Evolutionary conservation across 2,329 filamentous ascomycete species (phyloP).

Genomic region (Phialophora expanda): DNA sequence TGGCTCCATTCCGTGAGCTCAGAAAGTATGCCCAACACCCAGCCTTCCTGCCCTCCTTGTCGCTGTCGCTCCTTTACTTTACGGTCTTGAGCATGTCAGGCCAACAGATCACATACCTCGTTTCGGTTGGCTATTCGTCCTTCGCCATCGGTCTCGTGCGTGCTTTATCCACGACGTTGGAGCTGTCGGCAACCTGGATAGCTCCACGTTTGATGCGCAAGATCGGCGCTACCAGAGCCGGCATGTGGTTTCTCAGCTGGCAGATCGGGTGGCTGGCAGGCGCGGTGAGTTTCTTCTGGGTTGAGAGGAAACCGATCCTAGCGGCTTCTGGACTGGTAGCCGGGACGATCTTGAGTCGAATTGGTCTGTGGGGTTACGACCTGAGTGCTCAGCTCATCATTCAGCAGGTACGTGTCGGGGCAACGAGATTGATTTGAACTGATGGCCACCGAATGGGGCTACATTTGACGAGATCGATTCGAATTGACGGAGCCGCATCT

Average conservation of each 20-base stretch:
- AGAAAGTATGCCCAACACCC: conserved; percentile 44
- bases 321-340: conserved; percentile 55
- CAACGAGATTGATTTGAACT: background rate
- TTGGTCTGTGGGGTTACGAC: conserved; percentile 68
- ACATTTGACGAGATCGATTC: no score
- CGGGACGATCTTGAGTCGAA: conserved; percentile 61
- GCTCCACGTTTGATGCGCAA: conserved; percentile 57
- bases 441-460: no score
- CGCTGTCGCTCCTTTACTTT: conserved; percentile 59
- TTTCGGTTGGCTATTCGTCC: conserved; percentile 55
- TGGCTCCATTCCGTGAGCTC: conserved; percentile 3
- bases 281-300: conserved; percentile 54
- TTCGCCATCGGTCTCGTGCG: conserved; percentile 55
- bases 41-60: conserved; percentile 54
- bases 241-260: conserved; percentile 73
- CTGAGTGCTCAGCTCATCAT: conserved; percentile 65
- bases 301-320: conserved; percentile 44
- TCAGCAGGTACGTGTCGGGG: conserved; percentile 46
- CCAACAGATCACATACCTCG: conserved; percentile 62
- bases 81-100: conserved; percentile 62
- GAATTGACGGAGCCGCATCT: no score
- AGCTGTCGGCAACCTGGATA: conserved; percentile 60
- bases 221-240: conserved; percentile 66
- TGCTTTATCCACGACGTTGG: conserved; percentile 56
- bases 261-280: conserved; percentile 63